Evolutionary conservation across 2,329 filamentous ascomycete species (phyloP).

Genomic region (Diaporthe batatas): DNA sequence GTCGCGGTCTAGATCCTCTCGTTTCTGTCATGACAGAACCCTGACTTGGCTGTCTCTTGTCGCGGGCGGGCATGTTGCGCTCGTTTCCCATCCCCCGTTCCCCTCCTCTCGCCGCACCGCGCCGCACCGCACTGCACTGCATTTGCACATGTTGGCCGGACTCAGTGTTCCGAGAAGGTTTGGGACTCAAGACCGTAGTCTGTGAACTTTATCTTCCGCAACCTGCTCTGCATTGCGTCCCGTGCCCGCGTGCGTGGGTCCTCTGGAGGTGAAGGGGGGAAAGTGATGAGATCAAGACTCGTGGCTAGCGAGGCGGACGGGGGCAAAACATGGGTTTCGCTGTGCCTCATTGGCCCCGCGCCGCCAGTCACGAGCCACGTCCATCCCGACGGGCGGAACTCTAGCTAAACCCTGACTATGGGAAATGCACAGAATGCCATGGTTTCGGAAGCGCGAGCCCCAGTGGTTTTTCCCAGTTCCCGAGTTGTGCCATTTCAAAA

Average conservation of each 20-base stretch:
- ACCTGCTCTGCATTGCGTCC: neutral
- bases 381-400: constrained; percentile 29
- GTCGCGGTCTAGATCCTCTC: constrained; percentile 25
- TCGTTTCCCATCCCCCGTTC: neutral
- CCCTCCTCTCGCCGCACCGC: neutral
- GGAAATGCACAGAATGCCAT: constrained; percentile 23
- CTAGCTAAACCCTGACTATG: constrained; percentile 24
- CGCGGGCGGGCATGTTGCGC: neutral
- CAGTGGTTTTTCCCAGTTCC: constrained; percentile 15
- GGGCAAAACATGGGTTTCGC: constrained; percentile 11
- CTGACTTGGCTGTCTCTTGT: neutral
- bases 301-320: constrained; percentile 31
- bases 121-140: neutral
- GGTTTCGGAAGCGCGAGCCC: neutral
- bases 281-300: constrained; percentile 33
- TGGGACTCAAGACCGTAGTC: neutral
- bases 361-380: constrained; percentile 25
- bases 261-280: no score
- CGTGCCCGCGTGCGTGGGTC: neutral
- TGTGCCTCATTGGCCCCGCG: constrained; percentile 24
- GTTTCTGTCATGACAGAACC: constrained; percentile 12
- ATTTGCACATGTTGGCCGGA: neutral
- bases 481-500: constrained; percentile 12
- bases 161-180: neutral
- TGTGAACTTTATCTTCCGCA: neutral